Evolutionary conservation across 345 rosid genomes (phyloP).

Genomic region (Odontarrhena argentea): DNA sequence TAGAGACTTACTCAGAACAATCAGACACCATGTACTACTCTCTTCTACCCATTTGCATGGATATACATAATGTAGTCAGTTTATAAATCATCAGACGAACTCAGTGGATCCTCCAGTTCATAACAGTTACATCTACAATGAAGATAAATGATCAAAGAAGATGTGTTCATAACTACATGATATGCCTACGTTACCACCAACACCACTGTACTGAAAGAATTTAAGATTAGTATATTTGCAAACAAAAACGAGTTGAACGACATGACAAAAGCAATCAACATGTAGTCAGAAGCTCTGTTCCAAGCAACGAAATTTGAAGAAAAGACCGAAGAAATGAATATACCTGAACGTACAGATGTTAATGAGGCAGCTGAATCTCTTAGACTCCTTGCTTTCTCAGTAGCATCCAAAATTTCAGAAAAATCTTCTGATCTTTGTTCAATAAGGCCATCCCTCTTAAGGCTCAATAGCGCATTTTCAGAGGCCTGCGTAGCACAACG

Average conservation of each 20-base stretch:
- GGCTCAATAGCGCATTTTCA: constrained; percentile 54
- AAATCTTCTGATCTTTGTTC: constrained; percentile 34
- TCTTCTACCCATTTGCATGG: not conserved
- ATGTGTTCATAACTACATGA: not conserved
- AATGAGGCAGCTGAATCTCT: constrained; percentile 50
- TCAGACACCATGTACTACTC: not conserved
- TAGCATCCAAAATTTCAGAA: constrained; percentile 27
- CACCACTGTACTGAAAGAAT: not conserved
- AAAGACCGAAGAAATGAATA: constrained; percentile 9
- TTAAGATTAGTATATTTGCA: not conserved
- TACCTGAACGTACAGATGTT: constrained; percentile 67
- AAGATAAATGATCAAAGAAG: not conserved
- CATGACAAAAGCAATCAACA: constrained; percentile 10
- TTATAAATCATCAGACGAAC: constrained; percentile 8
- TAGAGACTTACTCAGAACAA: constrained; percentile 21
- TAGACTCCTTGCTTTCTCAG: constrained; percentile 49
- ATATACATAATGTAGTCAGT: constrained; percentile 1
- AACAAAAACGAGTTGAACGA: not conserved
- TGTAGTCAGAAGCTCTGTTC: not conserved
- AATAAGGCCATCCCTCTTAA: constrained; percentile 39
- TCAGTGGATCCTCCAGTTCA: not conserved
- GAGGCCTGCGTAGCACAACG: constrained; percentile 53
- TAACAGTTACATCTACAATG: not conserved
- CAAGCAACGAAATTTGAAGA: not conserved
- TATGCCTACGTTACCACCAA: not conserved